A percentile compares a stretch with the other conserved stretches of the same genome.
phyloP scores from a whole-genome alignment of 208 protist genomes.

The Acanthamoeba triangularis region DNA sequence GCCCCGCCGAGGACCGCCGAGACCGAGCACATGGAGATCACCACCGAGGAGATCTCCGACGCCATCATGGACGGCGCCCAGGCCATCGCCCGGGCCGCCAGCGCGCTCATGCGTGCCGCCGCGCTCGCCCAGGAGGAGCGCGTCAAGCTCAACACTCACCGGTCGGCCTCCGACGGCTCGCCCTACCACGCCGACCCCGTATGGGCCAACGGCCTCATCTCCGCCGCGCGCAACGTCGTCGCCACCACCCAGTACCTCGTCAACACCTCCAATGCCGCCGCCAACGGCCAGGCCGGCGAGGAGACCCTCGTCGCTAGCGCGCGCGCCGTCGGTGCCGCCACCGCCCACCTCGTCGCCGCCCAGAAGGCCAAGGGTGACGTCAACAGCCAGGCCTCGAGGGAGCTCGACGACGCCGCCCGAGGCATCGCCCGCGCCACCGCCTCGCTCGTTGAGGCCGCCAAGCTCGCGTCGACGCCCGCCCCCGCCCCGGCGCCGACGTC shows the following conservation, averaged over 20 bases:
- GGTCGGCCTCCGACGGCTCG: neutral
- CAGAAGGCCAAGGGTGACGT: conserved; percentile 47
- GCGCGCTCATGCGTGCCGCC: conserved; percentile 14
- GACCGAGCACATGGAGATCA: conserved; percentile 34
- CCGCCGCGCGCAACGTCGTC: neutral
- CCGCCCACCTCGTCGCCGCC: conserved; percentile 29
- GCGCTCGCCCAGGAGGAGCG: conserved; percentile 28
- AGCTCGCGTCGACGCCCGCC: neutral
- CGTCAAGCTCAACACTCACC: conserved; percentile 7
- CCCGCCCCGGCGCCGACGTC: neutral
- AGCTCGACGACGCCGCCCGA: neutral
- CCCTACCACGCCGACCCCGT: conserved; percentile 9
- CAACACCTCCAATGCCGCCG: neutral
- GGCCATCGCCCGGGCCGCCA: conserved; percentile 26
- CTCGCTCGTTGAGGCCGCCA: conserved; percentile 24
- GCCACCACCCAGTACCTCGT: conserved; percentile 22
- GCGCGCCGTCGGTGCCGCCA: neutral
- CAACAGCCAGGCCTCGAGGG: neutral
- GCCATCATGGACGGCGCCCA: conserved; percentile 44
- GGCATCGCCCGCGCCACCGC: conserved; percentile 38
- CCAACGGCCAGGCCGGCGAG: neutral
- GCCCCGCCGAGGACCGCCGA: conserved; percentile 38
- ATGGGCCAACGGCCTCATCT: conserved; percentile 41
- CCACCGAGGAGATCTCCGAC: conserved; percentile 56
- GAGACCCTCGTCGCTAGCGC: neutral